A percentile compares a stretch with the other conserved stretches of the same genome.
Conservation (phyloP, 2,329 filamentous ascomycete genomes). For the Amauroascus verrucosus region DNA sequence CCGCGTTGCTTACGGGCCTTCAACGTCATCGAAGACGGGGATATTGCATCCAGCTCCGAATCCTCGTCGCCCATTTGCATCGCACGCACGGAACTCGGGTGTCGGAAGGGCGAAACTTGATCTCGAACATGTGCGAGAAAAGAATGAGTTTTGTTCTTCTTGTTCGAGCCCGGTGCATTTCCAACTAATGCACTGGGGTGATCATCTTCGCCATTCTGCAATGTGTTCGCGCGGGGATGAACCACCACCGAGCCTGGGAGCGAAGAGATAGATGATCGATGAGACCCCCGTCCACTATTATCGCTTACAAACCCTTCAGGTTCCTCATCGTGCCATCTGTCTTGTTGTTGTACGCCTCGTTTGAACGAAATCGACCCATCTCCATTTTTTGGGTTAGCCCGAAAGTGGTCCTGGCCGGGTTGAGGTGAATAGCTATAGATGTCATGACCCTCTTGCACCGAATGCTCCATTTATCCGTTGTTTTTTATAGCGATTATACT, state of each 20-base stretch:
- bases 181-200: neutral
- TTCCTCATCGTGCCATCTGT: neutral
- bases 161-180: conserved; percentile 2
- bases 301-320: neutral
- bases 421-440: neutral
- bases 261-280: conserved; percentile 32
- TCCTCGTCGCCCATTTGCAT: conserved; percentile 29
- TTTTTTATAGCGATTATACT: neutral
- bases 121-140: conserved; percentile 25
- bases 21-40: conserved; percentile 26
- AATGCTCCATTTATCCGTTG: conserved; percentile 1
- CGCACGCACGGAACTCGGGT: conserved; percentile 37
- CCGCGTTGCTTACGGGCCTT: conserved; percentile 12
- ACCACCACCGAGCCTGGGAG: conserved; percentile 32
- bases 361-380: neutral
- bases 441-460: neutral
- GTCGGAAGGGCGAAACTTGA: conserved; percentile 33
- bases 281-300: conserved; percentile 7
- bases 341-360: neutral
- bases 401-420: neutral
- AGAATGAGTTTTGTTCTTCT: conserved; percentile 18
- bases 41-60: conserved; percentile 33
- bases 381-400: neutral
- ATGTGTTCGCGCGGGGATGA: conserved; percentile 20
- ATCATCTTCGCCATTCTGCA: neutral